Evolutionary conservation across 306 rosid genomes (phyloP).

Genomic region (Citrullus mucosospermus): DNA sequence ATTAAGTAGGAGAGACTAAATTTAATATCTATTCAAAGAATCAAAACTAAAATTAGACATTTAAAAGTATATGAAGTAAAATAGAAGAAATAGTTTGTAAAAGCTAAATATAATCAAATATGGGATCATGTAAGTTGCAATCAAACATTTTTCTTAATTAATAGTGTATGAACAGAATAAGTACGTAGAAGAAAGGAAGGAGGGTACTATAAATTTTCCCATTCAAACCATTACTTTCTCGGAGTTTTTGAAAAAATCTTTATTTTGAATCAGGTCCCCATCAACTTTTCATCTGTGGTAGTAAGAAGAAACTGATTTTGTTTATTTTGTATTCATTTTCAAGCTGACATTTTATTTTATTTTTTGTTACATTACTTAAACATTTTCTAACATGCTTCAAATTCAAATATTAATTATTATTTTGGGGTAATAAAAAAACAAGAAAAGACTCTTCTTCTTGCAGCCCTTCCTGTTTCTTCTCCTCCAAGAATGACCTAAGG

Average conservation of each 20-base stretch:
- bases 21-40: too few relatives aligned
- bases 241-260: not conserved
- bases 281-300: not conserved
- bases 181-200: too few relatives aligned
- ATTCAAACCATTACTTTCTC: too few relatives aligned
- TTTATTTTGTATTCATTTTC: not conserved
- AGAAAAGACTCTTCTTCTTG: not conserved
- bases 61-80: too few relatives aligned
- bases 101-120: too few relatives aligned
- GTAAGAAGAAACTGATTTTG: not conserved
- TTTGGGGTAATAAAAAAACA: not conserved
- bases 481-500: not conserved
- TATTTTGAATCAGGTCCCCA: not conserved
- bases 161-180: too few relatives aligned
- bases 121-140: too few relatives aligned
- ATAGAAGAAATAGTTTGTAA: too few relatives aligned
- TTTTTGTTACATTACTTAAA: not conserved
- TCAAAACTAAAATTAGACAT: too few relatives aligned
- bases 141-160: too few relatives aligned
- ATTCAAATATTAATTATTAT: not conserved
- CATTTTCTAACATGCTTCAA: not conserved
- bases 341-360: not conserved
- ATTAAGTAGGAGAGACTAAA: too few relatives aligned
- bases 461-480: not conserved
- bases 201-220: too few relatives aligned